These are phyloP conservation scores for Ascochyta pisi DNA, from an alignment of 2,329 filamentous ascomycete genomes.

Conservation along the genomic window DNA sequence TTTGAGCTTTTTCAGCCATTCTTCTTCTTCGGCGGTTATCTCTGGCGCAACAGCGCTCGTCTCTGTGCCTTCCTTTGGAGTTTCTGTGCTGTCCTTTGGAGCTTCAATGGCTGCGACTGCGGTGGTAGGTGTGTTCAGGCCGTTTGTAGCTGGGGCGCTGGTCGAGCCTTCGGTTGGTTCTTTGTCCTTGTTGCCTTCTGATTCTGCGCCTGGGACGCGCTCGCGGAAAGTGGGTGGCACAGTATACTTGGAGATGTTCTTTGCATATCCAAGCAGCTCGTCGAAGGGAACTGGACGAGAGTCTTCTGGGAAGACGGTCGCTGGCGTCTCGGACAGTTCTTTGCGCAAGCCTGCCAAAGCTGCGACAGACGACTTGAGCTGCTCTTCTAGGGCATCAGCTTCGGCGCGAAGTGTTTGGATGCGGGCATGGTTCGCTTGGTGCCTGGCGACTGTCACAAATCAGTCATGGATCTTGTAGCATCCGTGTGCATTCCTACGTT, in stretches of 20 bases:
- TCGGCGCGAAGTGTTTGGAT: conserved; percentile 73
- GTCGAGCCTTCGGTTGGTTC: conserved; percentile 29
- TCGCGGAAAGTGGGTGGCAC: conserved; percentile 67
- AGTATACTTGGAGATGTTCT: conserved; percentile 80
- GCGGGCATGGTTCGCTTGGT: conserved; percentile 76
- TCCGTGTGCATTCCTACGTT: conserved; percentile 56
- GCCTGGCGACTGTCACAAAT: conserved; percentile 66
- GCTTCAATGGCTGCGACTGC: conserved; percentile 33
- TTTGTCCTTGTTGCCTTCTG: conserved; percentile 25
- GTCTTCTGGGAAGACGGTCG: conserved; percentile 49
- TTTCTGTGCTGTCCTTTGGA: conserved; percentile 30
- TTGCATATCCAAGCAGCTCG: conserved; percentile 78
- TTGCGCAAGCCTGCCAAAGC: conserved; percentile 75
- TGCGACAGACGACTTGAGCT: conserved; percentile 74
- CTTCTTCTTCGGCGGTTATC: conserved; percentile 41
- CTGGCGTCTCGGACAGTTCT: conserved; percentile 67
- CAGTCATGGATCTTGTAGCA: conserved; percentile 3
- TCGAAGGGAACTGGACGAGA: conserved; percentile 66
- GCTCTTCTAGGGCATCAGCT: conserved; percentile 69
- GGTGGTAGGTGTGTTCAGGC: conserved; percentile 37
- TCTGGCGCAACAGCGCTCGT: conserved; percentile 22
- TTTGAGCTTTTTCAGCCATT: conserved; percentile 44
- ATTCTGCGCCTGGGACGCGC: conserved; percentile 26
- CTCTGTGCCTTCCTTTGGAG: conserved; percentile 21
- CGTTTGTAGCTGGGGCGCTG: conserved; percentile 37